Conservation (phyloP, 2,329 filamentous ascomycete genomes). For the Aspergillus tubingensis region DNA sequence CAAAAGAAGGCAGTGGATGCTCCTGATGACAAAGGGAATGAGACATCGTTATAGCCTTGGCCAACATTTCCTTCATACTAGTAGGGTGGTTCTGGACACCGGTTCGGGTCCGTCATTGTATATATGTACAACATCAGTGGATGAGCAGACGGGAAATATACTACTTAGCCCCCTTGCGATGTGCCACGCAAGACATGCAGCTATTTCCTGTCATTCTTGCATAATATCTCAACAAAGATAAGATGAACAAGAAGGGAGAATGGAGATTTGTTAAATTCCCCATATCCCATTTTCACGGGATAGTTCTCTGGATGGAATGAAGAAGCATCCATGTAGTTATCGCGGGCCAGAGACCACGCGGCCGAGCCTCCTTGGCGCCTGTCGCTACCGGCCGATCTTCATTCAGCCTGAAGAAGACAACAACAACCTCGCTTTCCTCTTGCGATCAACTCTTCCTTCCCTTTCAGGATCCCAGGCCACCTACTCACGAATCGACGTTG, state of each 20-base stretch:
- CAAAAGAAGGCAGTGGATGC: neutral
- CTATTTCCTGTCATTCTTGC: neutral
- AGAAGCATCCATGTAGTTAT: neutral
- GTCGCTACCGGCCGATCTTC: constrained; percentile 37
- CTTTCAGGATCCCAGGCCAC: neutral
- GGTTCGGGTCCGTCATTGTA: neutral
- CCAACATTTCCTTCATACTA: neutral
- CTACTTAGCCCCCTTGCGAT: neutral
- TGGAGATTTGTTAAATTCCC: neutral
- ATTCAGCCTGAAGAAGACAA: constrained; percentile 13
- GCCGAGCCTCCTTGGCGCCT: constrained; percentile 27
- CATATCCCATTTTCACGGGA: no score
- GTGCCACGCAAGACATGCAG: neutral
- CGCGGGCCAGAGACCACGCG: constrained; percentile 20
- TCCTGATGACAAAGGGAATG: neutral
- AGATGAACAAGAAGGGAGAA: neutral
- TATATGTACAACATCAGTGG: neutral
- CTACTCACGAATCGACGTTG: neutral
- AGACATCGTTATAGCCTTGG: neutral
- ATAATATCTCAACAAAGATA: neutral
- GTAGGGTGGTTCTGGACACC: neutral
- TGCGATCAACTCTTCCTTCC: neutral
- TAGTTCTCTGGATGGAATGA: no score
- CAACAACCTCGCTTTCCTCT: constrained; percentile 5
- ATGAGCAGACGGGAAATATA: neutral